Conservation (phyloP, 2,329 filamentous ascomycete genomes). For the Ophiostoma populinum region DNA sequence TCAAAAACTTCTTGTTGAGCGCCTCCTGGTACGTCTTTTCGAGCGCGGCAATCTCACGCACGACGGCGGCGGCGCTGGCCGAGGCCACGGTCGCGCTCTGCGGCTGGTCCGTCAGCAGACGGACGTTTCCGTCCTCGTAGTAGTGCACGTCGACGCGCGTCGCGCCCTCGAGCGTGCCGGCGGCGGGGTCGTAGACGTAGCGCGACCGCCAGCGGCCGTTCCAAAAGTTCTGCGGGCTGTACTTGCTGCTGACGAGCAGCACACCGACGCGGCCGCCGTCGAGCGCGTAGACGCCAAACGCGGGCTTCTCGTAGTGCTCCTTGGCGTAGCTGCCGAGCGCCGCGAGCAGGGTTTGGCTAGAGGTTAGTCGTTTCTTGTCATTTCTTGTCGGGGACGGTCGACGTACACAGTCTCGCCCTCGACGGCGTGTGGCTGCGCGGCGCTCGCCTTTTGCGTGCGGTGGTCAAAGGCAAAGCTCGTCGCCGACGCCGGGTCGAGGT, state of each 20-base stretch:
- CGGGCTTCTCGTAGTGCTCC: slow-evolving; percentile 76
- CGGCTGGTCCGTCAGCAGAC: slow-evolving; percentile 75
- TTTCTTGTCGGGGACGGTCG: too few relatives aligned
- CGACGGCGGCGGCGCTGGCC: slow-evolving; percentile 47
- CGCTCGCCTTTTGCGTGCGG: slow-evolving; percentile 64
- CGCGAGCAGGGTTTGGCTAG: slow-evolving; percentile 44
- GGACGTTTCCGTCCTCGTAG: slow-evolving; percentile 97
- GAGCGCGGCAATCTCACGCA: slow-evolving; percentile 56
- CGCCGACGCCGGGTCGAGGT: slow-evolving; percentile 78
- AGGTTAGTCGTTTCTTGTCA: slow-evolving; percentile 34
- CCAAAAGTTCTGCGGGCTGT: slow-evolving; percentile 97
- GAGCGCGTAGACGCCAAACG: slow-evolving; percentile 68
- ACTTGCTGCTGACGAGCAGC: slow-evolving; percentile 84
- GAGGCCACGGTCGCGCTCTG: slow-evolving; percentile 44
- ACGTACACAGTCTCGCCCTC: slow-evolving; percentile 68
- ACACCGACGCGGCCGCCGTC: slow-evolving; percentile 59
- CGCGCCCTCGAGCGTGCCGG: slow-evolving; percentile 51
- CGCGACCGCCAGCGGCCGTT: slow-evolving; percentile 91
- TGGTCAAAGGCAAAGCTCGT: slow-evolving; percentile 86
- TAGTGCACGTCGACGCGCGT: slow-evolving; percentile 96
- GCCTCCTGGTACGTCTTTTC: slow-evolving; percentile 96
- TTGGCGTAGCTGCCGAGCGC: slow-evolving; percentile 56
- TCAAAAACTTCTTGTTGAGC: slow-evolving; percentile 76
- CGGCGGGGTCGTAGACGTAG: slow-evolving; percentile 62
- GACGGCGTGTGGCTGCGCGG: slow-evolving; percentile 58